Base-by-base conservation (phyloP, 805 yeast genomes). In the Kuraishia hungarica region DNA sequence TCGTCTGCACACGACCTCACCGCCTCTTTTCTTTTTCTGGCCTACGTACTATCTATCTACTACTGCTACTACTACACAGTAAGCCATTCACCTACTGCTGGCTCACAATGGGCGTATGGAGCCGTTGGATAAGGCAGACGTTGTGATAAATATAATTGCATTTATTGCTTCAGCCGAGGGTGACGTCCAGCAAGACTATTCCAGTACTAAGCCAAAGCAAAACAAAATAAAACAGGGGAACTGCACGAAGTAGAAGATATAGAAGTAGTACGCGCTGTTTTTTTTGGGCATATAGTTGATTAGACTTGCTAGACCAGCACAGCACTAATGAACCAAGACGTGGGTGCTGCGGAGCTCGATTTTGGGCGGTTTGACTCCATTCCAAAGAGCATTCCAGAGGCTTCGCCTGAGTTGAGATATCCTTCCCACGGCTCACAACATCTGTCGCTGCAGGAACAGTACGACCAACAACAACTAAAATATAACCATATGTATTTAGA, bases 371-470 rank as follows among this genome's bases (percentile, higher is more conserved):
- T 20, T n/a, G 24, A 46, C 49, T 20, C 24, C 10, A 20, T 20
- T 10, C 24, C 49, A 11, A 22, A 46, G 49, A 20, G 22, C 21
- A 20, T 22, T 19, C 22, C 24, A 6, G 49, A 20, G 22, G 24
- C 22, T 46, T 46, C 24, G 23, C 49, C 43, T 10, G 43, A 35
- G 43, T 13, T 35, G 43, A 46, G 22, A 46, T 46, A 20, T 46
- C 24, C 49, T 20, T 22, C 24, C 19, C 22, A 46, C 23, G 29
- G n/a, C 39, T 50, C 51, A 23, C 46, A 47, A 13, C 46, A 48
- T 39, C 17, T 52, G 47, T 28, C 51, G 11, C 46, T 52, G n/a
- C 54, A 52, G 47, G 54, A 52, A 43, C 54, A 52, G 51, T 52
- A 23, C 48, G 54, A 52, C 21, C 54, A 48, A 23, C 54, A 52